These are phyloP conservation scores for Annona squamosa DNA, from an alignment of 164 flowering plant genomes.

Conservation along the genomic window DNA sequence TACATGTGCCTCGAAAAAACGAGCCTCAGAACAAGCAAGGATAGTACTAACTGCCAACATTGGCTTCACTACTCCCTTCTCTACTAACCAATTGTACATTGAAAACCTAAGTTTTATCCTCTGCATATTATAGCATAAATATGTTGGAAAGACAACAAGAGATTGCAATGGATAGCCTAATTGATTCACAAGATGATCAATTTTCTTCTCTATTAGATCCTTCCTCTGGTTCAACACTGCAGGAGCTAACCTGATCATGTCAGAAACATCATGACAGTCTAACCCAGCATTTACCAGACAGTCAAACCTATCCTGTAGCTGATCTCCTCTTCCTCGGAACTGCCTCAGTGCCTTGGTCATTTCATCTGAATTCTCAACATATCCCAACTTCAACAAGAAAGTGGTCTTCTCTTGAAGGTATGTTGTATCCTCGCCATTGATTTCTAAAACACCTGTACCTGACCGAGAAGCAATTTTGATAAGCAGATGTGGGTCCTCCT, in stretches of 20 bases:
- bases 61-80: constrained; percentile 31
- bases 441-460: constrained; percentile 22
- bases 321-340: constrained; percentile 53
- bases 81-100: constrained; percentile 62
- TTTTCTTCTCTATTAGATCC: constrained; percentile 38
- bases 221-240: constrained; percentile 42
- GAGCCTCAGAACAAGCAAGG: constrained; percentile 35
- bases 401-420: constrained; percentile 25
- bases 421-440: constrained; percentile 16
- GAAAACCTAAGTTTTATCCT: constrained; percentile 47
- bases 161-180: constrained; percentile 50
- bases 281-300: constrained; percentile 59
- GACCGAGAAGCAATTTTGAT: constrained; percentile 39
- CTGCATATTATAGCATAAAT: constrained; percentile 29
- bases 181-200: constrained; percentile 43
- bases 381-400: constrained; percentile 56
- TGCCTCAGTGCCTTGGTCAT: constrained; percentile 43
- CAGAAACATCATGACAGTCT: constrained; percentile 32
- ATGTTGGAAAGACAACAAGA: constrained; percentile 42
- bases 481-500: constrained; percentile 45
- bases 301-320: constrained; percentile 66
- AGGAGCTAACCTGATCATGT: constrained; percentile 50
- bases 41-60: constrained; percentile 42
- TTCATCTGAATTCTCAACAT: constrained; percentile 34
- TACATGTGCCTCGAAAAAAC: constrained; percentile 37